These are phyloP conservation scores for Leptodermis oblonga DNA, from an alignment of 257 asterid species.

Conservation along the genomic window DNA sequence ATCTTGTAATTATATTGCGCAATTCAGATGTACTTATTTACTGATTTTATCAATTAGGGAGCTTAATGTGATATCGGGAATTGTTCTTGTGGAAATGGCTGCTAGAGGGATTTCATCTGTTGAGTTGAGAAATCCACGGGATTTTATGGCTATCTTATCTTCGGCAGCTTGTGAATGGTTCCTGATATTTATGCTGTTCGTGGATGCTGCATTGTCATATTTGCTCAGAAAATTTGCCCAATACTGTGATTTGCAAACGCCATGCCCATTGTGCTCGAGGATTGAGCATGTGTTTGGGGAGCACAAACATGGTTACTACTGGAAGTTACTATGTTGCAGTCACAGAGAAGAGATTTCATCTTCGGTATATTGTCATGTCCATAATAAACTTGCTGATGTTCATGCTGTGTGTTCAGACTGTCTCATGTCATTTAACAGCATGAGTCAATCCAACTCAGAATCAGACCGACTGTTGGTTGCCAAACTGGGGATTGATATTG, in stretches of 20 bases:
- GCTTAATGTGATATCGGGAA: constrained; percentile 35
- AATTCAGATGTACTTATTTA: constrained; percentile 21
- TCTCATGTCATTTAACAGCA: constrained; percentile 35
- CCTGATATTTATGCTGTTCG: constrained; percentile 58
- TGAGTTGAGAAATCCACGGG: constrained; percentile 34
- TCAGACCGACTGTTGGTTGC: constrained; percentile 44
- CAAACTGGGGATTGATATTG: constrained; percentile 46
- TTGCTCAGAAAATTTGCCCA: constrained; percentile 52
- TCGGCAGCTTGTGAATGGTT: constrained; percentile 90
- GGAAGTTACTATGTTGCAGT: constrained; percentile 43
- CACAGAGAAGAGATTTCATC: constrained; percentile 77
- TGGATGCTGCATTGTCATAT: constrained; percentile 55
- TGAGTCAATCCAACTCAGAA: constrained; percentile 31
- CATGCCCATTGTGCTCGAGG: constrained; percentile 74
- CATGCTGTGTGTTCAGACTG: constrained; percentile 72
- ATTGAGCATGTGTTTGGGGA: constrained; percentile 40
- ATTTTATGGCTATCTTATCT: constrained; percentile 56
- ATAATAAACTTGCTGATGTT: constrained; percentile 52
- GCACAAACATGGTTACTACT: constrained; percentile 37
- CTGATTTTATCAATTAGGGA: constrained; percentile 26
- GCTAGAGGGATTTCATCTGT: constrained; percentile 34
- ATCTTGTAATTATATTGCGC: constrained; percentile 11
- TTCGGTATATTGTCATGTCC: constrained; percentile 51
- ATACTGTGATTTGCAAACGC: constrained; percentile 54
- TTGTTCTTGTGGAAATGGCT: constrained; percentile 43